A percentile compares a stretch with the other conserved stretches of the same genome.
Evolutionary conservation across 345 rosid genomes (phyloP).

Genomic region (Acer yangbiense): DNA sequence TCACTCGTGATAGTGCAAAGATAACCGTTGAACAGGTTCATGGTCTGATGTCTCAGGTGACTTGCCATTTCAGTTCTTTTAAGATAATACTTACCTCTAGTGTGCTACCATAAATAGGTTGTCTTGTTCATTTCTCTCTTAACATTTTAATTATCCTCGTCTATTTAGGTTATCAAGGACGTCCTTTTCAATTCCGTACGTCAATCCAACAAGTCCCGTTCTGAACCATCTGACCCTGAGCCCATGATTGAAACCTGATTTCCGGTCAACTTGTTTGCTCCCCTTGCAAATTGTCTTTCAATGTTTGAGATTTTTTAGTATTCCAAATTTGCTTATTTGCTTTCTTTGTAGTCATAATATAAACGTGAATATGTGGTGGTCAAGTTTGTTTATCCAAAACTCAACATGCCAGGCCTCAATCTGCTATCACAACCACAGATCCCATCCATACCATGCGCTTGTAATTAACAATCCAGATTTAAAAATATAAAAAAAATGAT

Average conservation of each 20-base stretch:
- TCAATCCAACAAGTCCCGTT: constrained; percentile 50
- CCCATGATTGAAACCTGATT: constrained; percentile 92
- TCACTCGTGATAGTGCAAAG: constrained; percentile 95
- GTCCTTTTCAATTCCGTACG: constrained; percentile 86
- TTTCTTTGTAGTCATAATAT: too few relatives aligned
- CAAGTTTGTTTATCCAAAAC: too few relatives aligned
- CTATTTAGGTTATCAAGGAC: constrained; percentile 85
- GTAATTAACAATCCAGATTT: too few relatives aligned
- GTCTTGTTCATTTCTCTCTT: background rate
- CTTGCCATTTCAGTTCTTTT: constrained; percentile 8
- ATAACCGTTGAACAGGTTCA: constrained; percentile 98
- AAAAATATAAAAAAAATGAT: too few relatives aligned
- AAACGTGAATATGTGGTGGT: too few relatives aligned
- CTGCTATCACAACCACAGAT: too few relatives aligned
- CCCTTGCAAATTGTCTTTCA: background rate
- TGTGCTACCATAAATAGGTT: too few relatives aligned
- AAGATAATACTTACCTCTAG: background rate
- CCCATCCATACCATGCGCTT: too few relatives aligned
- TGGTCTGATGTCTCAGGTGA: constrained; percentile 99
- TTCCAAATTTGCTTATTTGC: too few relatives aligned
- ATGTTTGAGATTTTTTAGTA: background rate
- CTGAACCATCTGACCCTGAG: constrained; percentile 73
- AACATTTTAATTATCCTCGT: constrained; percentile 1
- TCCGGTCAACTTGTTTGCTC: background rate
- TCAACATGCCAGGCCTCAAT: too few relatives aligned